Evolutionary conservation across 140 eudicot species (phyloP), one percentile per base, ranked within the genome.

Genomic region (Oenanthe javanica): DNA sequence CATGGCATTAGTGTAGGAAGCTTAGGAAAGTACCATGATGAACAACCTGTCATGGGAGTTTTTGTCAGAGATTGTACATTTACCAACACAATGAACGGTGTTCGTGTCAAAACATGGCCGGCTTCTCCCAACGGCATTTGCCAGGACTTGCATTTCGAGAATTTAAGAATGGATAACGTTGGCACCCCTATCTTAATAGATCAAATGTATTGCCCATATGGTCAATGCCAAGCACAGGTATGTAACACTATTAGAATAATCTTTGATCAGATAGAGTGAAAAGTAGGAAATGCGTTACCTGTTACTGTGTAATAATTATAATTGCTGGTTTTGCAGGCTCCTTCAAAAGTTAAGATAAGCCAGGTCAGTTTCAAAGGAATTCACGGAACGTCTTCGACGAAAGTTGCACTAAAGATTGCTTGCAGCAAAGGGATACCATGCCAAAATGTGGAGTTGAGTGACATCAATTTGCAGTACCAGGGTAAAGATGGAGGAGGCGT

Each of bases 1-100:
- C 96, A 92, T 77, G 97, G 97, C 19, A 81, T 92, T 42, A 86
- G 92, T 51, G 78, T 93, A 6, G 96, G 97, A 71, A 93, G 98
- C 77, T 83, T 93, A 6, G 98, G 98, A 1, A 81, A 63, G 80
- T 51, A 40, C 71, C 55, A 42, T 0, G 72, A 76, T 2, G 98
- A 93, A 67, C 75, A 79, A 18, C 88, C 88, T 5, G 89, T 93
- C n/a, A 42, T 10, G 1, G 94, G 98, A 38, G 72, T 93, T 16
- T 52, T 42, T 75, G 83, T 93, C 23, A 83, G 78, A 80, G 88
- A 89, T 47, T 88, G 91, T 87, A 86, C 89, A 69, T 12, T 91
- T 6, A 81, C 76, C 0, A 70, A 67, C 59, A 85, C 93, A 0
- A 25, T 11, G 19, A 88, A 88, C 21, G 98, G 98, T 10, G 83